phyloP scores from a whole-genome alignment of 1,284 basidiomycete genomes.

The Austroboletus niveus region DNA sequence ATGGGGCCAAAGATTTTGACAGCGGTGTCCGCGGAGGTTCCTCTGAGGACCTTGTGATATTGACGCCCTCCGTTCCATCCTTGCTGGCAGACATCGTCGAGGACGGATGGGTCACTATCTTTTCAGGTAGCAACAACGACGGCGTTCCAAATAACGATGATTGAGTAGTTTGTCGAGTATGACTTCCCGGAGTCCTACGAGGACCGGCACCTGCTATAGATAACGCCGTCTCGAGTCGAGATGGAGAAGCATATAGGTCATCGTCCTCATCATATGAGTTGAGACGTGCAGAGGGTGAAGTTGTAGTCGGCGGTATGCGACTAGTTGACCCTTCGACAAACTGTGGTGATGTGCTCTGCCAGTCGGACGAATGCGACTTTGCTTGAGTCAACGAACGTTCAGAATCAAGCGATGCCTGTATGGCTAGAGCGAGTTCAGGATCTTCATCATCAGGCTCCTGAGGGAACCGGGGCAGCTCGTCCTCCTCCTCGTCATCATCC shows the following conservation, averaged over 20 bases:
- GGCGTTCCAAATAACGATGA: constrained; percentile 38
- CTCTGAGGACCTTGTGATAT: constrained; percentile 3
- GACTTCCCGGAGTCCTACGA: constrained; percentile 21
- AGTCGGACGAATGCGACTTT: constrained; percentile 1
- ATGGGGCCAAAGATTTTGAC: not conserved
- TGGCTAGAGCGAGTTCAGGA: constrained; percentile 51
- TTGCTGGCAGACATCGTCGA: not conserved
- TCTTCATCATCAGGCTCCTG: constrained; percentile 51
- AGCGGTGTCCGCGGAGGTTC: constrained; percentile 2
- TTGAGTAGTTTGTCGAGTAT: constrained; percentile 8
- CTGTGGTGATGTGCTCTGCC: constrained; percentile 6
- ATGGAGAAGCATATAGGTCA: constrained; percentile 46
- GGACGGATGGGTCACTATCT: not conserved
- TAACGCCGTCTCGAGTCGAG: constrained; percentile 59
- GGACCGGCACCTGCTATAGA: constrained; percentile 58
- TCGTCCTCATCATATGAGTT: constrained; percentile 32
- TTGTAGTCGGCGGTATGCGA: constrained; percentile 6
- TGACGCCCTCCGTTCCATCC: not conserved
- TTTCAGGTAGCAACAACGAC: constrained; percentile 27
- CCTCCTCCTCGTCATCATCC: constrained; percentile 44
- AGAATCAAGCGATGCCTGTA: constrained; percentile 55
- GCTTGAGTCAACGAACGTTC: constrained; percentile 1
- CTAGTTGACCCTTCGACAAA: not conserved
- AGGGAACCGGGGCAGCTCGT: constrained; percentile 24
- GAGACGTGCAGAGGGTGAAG: constrained; percentile 2